Conservation (phyloP, 73 alveolate species). For the Vitrella brassicaformis region DNA sequence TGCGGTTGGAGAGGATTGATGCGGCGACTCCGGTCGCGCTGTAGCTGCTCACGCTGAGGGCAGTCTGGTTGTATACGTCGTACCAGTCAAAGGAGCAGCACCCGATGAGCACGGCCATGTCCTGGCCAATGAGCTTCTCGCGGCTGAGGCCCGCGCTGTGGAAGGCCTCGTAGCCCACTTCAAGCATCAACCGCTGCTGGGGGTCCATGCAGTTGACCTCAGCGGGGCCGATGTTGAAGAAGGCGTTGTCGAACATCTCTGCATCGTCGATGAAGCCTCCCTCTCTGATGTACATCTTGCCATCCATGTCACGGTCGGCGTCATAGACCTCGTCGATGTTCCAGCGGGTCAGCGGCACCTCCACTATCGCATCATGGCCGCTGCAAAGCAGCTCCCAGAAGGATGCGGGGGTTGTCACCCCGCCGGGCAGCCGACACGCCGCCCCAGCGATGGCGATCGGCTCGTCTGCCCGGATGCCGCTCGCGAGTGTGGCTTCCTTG, state of each 20-base stretch:
- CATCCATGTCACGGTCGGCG: constrained; percentile 7
- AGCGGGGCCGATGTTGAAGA: constrained; percentile 30
- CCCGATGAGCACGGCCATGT: not conserved
- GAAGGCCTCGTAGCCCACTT: constrained; percentile 25
- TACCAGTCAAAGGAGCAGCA: not conserved
- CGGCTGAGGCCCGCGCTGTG: constrained; percentile 12
- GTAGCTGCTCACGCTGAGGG: not conserved
- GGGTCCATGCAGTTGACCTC: constrained; percentile 35
- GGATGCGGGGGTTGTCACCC: not conserved
- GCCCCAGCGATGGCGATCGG: not conserved
- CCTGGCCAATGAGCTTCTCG: not conserved
- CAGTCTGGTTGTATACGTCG: not conserved
- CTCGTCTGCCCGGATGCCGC: not conserved
- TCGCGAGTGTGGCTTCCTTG: not conserved
- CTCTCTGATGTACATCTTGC: constrained; percentile 7
- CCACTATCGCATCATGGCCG: constrained; percentile 5
- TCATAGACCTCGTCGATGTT: constrained; percentile 26
- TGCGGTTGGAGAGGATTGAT: constrained; percentile 30
- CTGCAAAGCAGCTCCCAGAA: not conserved
- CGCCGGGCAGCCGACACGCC: not conserved
- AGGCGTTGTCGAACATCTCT: constrained; percentile 19
- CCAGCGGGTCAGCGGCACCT: constrained; percentile 24
- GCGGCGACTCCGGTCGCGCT: constrained; percentile 13
- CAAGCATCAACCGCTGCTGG: constrained; percentile 28
- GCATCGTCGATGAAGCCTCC: constrained; percentile 19